Percentiles rank a stretch among this genome's conserved stretches.
phyloP scores from a whole-genome alignment of 164 flowering plant genomes.

The Platanus orientalis region DNA sequence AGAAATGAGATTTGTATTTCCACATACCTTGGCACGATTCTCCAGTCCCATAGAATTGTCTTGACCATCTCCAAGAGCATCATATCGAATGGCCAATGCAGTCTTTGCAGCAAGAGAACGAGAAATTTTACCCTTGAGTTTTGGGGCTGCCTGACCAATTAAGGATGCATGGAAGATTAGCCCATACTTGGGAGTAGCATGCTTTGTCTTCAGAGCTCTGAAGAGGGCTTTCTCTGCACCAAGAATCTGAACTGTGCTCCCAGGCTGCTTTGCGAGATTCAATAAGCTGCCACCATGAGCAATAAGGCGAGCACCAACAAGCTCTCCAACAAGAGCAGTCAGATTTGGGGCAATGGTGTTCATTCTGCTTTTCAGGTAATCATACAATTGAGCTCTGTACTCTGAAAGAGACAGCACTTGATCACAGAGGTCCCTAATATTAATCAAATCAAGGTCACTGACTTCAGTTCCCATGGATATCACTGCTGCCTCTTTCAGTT shows the following conservation, averaged over 20 bases:
- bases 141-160: conserved; percentile 92
- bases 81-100: conserved; percentile 80
- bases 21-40: conserved; percentile 63
- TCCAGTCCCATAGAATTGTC: conserved; percentile 84
- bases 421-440: conserved; percentile 78
- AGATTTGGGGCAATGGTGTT: conserved; percentile 88
- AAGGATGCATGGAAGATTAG: conserved; percentile 92
- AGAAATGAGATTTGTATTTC: neutral
- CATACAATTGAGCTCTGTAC: conserved; percentile 85
- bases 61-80: conserved; percentile 83
- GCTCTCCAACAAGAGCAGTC: conserved; percentile 91
- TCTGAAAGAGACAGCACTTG: conserved; percentile 81
- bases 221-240: conserved; percentile 97
- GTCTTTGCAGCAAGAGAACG: conserved; percentile 90
- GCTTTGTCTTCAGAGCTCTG: conserved; percentile 92
- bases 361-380: conserved; percentile 80
- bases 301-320: conserved; percentile 93
- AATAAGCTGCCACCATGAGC: conserved; percentile 93
- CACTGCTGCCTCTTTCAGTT: conserved; percentile 74
- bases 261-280: conserved; percentile 92
- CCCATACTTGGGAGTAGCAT: conserved; percentile 93
- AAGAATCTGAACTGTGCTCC: conserved; percentile 90
- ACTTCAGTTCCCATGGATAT: conserved; percentile 97
- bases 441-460: conserved; percentile 78
- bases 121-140: conserved; percentile 86